Evolutionary conservation across 2,329 filamentous ascomycete genomes (phyloP), one percentile per base, ranked within the genome.

Genomic region (Cladophialophora immunda): DNA sequence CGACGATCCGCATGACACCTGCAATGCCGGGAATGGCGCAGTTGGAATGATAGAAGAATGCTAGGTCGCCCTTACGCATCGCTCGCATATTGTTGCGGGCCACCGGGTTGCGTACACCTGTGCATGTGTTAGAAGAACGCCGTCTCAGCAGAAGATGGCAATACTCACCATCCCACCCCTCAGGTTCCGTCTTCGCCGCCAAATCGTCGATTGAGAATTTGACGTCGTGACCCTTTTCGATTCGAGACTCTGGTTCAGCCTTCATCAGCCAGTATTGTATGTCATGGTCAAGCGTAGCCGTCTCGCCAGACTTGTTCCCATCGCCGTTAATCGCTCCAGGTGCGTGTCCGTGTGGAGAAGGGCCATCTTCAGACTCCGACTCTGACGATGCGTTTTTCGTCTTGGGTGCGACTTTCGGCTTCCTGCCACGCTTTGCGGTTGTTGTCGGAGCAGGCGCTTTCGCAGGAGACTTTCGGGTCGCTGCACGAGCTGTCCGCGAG

Each of bases 31-130:
- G 93, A 27, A 90, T 87, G 77, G 96, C 97, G 80, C 92, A 95
- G 74, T 95, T 97, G 55, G 92, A 97, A 79, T 97, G 94, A 77
- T 98, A 98, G 81, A 99, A 98, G 81, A 99, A 98, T 29, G 93
- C 94, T 34, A 94, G 84, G 76, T 99, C 95, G 58, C 94, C 94
- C 64, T 89, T 89, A 73, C 92, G 93, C 95, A 99, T 99, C 8
- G 89, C 87, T 32, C 92, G 88, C 81, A 99, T 89, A 76, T 97
- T 93, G 75, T 97, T 98, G 29, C 92, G 88, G 6, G 94, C 94
- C 79, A 77, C 61, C 3, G 57, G 19, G 47, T 72, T 74, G 45
- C 68, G 73, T 22, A 72, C 69, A 55, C 68, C 69, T 70, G 52
- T 29, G 11, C 36, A 55, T 55, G 22, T 38, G n/a, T 66, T 58